Base-by-base conservation (phyloP, 805 yeast species). In the Saturnispora galanensis region DNA sequence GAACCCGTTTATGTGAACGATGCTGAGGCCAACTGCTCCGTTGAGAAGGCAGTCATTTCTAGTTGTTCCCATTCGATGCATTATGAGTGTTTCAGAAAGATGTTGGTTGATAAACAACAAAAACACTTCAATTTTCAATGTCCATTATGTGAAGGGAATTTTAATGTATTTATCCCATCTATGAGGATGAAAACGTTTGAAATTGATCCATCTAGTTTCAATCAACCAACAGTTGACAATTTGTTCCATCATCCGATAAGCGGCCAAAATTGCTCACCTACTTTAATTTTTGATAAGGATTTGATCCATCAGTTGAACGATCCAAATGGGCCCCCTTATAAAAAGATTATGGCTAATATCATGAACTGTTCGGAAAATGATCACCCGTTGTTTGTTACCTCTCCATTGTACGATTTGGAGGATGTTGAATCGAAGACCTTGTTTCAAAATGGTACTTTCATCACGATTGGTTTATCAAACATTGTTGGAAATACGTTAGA, bases 1-100 rank as follows among this genome's bases (percentile, higher is more conserved):
- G 29, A 43, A 13, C 41, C 35, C 38, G 44, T 45, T 21, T 21
- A 21, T 21, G 26, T 21, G 5, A 21, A 21, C 42, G 47, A 43
- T 34, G 47, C 11, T 15, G 39, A 36, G 38, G 44, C 51, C 3
- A 31, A 42, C 10, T 50, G 50, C 35, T 48, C 56, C 1, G 47
- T 50, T 29, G 47, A 54, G n/a, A 62, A 59, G 44, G 47, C 56
- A 29, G 63, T 70, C 10, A 60, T 69, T 4, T 58, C 67, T 3
- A 66, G 73, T 11, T 76, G 81, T 63, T 70, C 74, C 2, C 81
- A 76, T 55, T 74, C 72, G 3, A 67, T 74, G 65, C 81, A 76
- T 53, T 64, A 58, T 47, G 50, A 55, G 31, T 76, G 81, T 52
- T 72, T 64, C 48, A 50, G 54, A 10, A 54, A 60, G 36, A 59